Conservation (phyloP, 805 yeast genomes). For the Suhomyces prunicola region DNA sequence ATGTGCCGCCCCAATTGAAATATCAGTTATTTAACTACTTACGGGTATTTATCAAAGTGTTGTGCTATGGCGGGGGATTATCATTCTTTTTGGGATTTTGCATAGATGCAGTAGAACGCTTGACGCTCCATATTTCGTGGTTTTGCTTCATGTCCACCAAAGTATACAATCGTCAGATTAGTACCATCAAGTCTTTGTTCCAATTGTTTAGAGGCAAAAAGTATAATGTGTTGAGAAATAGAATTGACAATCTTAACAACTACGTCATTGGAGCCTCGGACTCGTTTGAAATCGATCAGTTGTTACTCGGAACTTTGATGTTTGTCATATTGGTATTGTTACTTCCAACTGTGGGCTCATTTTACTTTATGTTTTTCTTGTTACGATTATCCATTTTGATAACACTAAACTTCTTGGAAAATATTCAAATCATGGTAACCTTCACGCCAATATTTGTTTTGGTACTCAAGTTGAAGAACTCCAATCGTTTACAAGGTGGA, state of each 20-base stretch:
- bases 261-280: slow-evolving; percentile 19
- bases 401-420: slow-evolving; percentile 52
- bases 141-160: slow-evolving; percentile 79
- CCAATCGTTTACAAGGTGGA: slow-evolving; percentile 59
- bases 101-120: slow-evolving; percentile 60
- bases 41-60: slow-evolving; percentile 11
- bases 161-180: slow-evolving; percentile 72
- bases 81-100: slow-evolving; percentile 65
- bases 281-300: slow-evolving; percentile 75
- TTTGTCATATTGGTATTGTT: slow-evolving; percentile 77
- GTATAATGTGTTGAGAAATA: slow-evolving; percentile 73
- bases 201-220: slow-evolving; percentile 88
- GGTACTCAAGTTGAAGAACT: slow-evolving; percentile 74
- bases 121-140: slow-evolving; percentile 69
- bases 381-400: slow-evolving; percentile 52
- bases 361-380: slow-evolving; percentile 69
- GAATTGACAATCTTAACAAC: slow-evolving; percentile 75
- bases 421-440: slow-evolving; percentile 61
- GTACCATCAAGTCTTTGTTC: slow-evolving; percentile 67
- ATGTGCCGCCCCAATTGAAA: not conserved
- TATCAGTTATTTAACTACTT: not conserved
- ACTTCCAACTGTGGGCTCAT: slow-evolving; percentile 84
- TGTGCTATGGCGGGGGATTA: slow-evolving; percentile 51
- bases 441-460: slow-evolving; percentile 86
- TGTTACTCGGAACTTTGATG: slow-evolving; percentile 81